Base-by-base conservation (phyloP, 139 green algal species). In the Pseudopediastrum boryanum region DNA sequence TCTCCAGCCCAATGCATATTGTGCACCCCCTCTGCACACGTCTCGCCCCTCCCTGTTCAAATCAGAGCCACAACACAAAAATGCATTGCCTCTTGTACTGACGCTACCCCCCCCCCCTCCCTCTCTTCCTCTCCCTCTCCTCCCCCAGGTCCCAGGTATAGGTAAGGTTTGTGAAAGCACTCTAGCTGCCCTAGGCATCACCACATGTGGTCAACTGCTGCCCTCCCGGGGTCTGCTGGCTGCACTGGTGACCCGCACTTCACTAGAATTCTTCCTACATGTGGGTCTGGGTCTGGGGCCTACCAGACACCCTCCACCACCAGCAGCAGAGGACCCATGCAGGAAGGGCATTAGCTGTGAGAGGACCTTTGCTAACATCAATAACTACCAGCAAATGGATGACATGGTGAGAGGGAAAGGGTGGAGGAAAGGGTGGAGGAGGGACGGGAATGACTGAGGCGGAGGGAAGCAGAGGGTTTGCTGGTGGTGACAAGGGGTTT, bases 111-210 rank as follows among this genome's bases (percentile, higher is more conserved):
- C 70, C 48, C 46, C 52, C 4, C 31, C 48, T 75, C 16, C 23
- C 23, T 71, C 23, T 13, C 4, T 4, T 50, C 3, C 63, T 10
- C 41, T 70, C 31, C 77, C 4, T 12, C 16, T 23, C 12, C 42
- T 36, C 12, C 10, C 50, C n/a, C 65, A 91, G 86, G 64, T 93
- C 9, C 88, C 90, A 5, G 93, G 92, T 58, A 89, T 98, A 31
- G 94, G 94, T 56, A 88, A 87, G 67, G 92, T 97, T 21, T 91
- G 81, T 9, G 94, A 98, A 86, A 79, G 87, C 43, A 67, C 36
- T 8, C 84, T 97, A 25, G 62, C 69, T 0, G 80, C 82, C 0
- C 83, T 97, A 58, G 89, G 86, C 1, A 78, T 96, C 9, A 48
- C 66, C 25, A 84, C 68, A 2, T 94, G 89, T 73, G 74, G 71